A percentile compares a stretch with the other conserved stretches of the same genome.
These are phyloP conservation scores for Penicillium hesseltinei DNA, from an alignment of 2,329 filamentous ascomycete genomes.

Conservation along the genomic window DNA sequence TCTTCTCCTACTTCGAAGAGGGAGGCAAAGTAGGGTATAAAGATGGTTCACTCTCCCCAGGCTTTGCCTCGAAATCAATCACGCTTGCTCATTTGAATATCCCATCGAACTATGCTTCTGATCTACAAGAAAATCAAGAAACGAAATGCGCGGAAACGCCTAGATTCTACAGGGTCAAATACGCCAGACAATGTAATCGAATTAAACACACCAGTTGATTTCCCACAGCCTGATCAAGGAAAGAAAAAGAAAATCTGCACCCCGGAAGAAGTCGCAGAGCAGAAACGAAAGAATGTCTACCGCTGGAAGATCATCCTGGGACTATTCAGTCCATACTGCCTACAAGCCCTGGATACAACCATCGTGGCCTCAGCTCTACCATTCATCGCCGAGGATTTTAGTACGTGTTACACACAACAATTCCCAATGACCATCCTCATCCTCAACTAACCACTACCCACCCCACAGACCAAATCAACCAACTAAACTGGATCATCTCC, in stretches of 20 bases:
- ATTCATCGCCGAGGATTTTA: slow-evolving; percentile 63
- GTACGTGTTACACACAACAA: neutral
- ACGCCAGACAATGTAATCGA: neutral
- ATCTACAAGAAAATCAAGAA: slow-evolving; percentile 3
- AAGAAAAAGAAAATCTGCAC: neutral
- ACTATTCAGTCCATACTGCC: slow-evolving; percentile 59
- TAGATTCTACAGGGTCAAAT: neutral
- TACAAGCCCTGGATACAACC: slow-evolving; percentile 64
- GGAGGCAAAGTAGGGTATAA: neutral
- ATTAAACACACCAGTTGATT: neutral
- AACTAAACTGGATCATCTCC: slow-evolving; percentile 69
- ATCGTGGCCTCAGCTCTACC: slow-evolving; percentile 61
- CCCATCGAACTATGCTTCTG: neutral
- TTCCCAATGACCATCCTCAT: too few species aligned
- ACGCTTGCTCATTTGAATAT: neutral
- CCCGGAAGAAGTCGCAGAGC: neutral
- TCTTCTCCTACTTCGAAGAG: neutral
- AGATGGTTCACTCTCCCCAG: neutral
- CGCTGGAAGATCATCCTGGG: slow-evolving; percentile 61
- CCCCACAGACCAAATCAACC: slow-evolving; percentile 49
- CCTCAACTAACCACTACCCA: too few species aligned
- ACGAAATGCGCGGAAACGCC: neutral
- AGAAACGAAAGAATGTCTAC: slow-evolving; percentile 38
- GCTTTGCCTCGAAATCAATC: neutral
- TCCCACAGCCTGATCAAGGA: neutral